A percentile compares a stretch with the other conserved stretches of the same genome.
Evolutionary conservation across 2,329 filamentous ascomycete species (phyloP).

Genomic region (Diatrype stigma): DNA sequence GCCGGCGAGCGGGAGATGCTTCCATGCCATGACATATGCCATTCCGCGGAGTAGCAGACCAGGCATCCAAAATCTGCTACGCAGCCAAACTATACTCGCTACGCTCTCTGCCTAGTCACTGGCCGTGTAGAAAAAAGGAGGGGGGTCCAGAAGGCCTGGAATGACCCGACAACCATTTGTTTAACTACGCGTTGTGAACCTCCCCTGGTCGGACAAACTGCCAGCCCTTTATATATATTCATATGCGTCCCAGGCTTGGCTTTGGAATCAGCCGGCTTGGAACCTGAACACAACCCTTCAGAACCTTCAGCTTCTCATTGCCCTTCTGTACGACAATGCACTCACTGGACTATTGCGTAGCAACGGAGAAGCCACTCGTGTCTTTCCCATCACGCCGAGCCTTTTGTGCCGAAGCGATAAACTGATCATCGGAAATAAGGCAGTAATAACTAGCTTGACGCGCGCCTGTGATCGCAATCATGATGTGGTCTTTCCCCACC

Average conservation of each 20-base stretch:
- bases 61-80: too few species aligned
- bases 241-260: neutral
- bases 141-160: too few species aligned
- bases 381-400: neutral
- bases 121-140: too few species aligned
- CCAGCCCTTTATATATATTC: neutral
- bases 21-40: too few species aligned
- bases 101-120: too few species aligned
- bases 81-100: too few species aligned
- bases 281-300: neutral
- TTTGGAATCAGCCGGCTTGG: neutral
- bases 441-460: neutral
- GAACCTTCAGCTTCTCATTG: too few species aligned
- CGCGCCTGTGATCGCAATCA: neutral
- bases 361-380: neutral
- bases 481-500: neutral
- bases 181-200: neutral
- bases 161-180: too few species aligned
- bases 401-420: neutral
- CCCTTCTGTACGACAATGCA: neutral
- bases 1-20: neutral
- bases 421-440: neutral
- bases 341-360: neutral
- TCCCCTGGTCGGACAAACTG: neutral
- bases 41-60: too few species aligned